phyloP scores from a whole-genome alignment of 2,329 filamentous ascomycete genomes.

The Orbilia oligospora region DNA sequence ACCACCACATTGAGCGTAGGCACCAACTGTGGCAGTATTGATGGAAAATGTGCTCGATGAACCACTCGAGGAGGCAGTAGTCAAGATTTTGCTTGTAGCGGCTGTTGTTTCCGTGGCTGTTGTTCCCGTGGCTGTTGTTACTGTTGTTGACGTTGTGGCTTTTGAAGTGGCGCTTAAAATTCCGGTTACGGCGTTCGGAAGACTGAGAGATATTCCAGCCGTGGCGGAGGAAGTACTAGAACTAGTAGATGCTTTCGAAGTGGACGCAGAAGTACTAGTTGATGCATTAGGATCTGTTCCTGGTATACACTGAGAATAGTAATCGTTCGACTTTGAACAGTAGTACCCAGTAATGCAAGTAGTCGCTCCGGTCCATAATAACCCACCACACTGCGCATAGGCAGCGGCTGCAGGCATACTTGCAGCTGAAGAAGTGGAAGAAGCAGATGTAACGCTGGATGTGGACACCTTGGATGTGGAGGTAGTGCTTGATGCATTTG shows the following conservation, averaged over 20 bases:
- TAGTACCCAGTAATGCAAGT: slow-evolving; percentile 24
- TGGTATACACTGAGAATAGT: slow-evolving; percentile 38
- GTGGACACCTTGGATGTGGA: too few species aligned
- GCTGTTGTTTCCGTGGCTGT: not conserved
- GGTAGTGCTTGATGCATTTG: not conserved
- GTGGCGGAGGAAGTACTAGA: not conserved
- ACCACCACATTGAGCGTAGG: slow-evolving; percentile 43
- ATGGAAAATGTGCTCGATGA: not conserved
- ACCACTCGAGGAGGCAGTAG: not conserved
- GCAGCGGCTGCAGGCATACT: slow-evolving; percentile 11
- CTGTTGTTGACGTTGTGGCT: not conserved
- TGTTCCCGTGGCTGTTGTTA: not conserved
- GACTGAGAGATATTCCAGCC: not conserved
- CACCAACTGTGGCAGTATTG: not conserved
- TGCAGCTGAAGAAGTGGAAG: not conserved
- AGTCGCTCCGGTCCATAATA: slow-evolving; percentile 11
- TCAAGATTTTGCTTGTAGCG: not conserved
- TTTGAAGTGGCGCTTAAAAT: not conserved
- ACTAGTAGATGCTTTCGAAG: slow-evolving; percentile 10
- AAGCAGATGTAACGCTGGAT: not conserved
- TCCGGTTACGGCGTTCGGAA: not conserved
- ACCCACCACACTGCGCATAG: slow-evolving; percentile 40
- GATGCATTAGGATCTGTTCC: slow-evolving; percentile 41
- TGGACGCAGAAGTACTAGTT: not conserved
- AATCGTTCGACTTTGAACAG: slow-evolving; percentile 20